A percentile compares a stretch with the other conserved stretches of the same genome.
Evolutionary conservation across 805 yeast species (phyloP).

Genomic region (Jamesozyma hellenica): DNA sequence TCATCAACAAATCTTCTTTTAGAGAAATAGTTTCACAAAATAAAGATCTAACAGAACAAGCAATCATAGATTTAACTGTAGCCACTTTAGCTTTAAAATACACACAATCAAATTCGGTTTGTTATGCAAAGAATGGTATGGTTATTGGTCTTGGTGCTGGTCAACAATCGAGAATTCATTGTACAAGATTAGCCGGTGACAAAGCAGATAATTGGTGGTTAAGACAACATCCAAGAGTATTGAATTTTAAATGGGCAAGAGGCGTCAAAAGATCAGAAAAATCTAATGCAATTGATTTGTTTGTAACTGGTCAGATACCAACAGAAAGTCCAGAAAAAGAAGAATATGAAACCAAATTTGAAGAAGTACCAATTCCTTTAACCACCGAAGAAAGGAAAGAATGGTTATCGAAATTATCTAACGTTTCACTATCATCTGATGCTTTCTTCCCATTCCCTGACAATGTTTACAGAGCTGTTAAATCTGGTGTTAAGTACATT

Average conservation of each 20-base stretch:
- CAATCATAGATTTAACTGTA: constrained; percentile 84
- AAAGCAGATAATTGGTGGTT: constrained; percentile 99
- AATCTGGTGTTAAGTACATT: constrained; percentile 90
- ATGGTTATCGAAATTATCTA: constrained; percentile 70
- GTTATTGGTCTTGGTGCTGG: constrained; percentile 99
- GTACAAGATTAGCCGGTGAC: constrained; percentile 98
- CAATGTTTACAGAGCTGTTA: constrained; percentile 93
- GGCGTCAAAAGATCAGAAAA: constrained; percentile 98
- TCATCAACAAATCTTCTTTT: constrained; percentile 81
- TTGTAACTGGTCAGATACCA: constrained; percentile 86
- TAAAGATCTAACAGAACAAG: constrained; percentile 84
- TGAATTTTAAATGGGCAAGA: constrained; percentile 93
- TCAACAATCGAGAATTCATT: constrained; percentile 98
- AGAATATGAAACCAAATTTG: constrained; percentile 87
- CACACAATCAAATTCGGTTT: constrained; percentile 97
- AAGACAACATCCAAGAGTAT: constrained; percentile 93
- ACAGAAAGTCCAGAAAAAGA: constrained; percentile 82
- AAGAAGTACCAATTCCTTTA: constrained; percentile 70
- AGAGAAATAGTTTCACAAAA: constrained; percentile 83
- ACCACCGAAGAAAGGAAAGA: constrained; percentile 74
- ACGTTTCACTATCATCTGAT: constrained; percentile 90
- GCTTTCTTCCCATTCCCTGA: constrained; percentile 99
- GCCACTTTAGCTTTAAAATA: constrained; percentile 96
- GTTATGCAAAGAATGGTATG: constrained; percentile 99
- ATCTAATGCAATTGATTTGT: constrained; percentile 94